Evolutionary conservation across 495 filamentous ascomycete genomes (phyloP).

Genomic region (Talaromyces proteolyticus): DNA sequence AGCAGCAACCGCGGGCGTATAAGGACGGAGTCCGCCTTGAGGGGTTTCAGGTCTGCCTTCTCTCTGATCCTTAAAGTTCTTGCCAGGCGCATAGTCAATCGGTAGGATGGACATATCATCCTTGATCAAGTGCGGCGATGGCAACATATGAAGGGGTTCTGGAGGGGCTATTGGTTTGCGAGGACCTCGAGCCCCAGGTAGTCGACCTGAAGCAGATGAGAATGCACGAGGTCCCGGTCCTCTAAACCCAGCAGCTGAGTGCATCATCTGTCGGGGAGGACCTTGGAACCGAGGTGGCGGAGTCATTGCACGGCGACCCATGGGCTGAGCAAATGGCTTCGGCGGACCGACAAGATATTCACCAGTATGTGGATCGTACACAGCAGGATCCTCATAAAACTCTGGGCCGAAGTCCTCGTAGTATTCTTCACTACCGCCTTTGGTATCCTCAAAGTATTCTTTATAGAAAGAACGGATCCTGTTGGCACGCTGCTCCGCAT

Average conservation of each 20-base stretch:
- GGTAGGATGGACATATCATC: slow-evolving; percentile 74
- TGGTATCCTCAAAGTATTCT: slow-evolving; percentile 93
- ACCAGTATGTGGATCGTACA: slow-evolving; percentile 71
- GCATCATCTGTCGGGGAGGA: slow-evolving; percentile 36
- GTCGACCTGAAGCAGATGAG: slow-evolving; percentile 59
- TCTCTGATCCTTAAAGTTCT: slow-evolving; percentile 58
- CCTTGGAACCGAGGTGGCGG: slow-evolving; percentile 79
- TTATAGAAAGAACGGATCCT: slow-evolving; percentile 98
- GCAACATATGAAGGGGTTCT: slow-evolving; percentile 64
- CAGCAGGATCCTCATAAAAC: slow-evolving; percentile 49
- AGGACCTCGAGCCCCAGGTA: slow-evolving; percentile 40
- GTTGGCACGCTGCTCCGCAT: slow-evolving; percentile 91
- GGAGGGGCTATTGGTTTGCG: slow-evolving; percentile 70
- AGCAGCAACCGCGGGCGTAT: slow-evolving; percentile 59
- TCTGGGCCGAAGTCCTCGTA: slow-evolving; percentile 65
- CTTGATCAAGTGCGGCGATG: slow-evolving; percentile 78
- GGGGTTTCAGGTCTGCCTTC: slow-evolving; percentile 78
- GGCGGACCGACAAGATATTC: slow-evolving; percentile 62
- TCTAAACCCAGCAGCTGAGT: slow-evolving; percentile 37
- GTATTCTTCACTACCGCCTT: slow-evolving; percentile 51
- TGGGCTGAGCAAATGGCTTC: slow-evolving; percentile 70
- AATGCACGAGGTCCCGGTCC: slow-evolving; percentile 55
- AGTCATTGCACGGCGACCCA: slow-evolving; percentile 91
- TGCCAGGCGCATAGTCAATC: slow-evolving; percentile 83
- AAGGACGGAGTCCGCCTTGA: slow-evolving; percentile 67